phyloP scores from a whole-genome alignment of 768 basidiomycete genomes.

The Rhodotorula diobovata region DNA sequence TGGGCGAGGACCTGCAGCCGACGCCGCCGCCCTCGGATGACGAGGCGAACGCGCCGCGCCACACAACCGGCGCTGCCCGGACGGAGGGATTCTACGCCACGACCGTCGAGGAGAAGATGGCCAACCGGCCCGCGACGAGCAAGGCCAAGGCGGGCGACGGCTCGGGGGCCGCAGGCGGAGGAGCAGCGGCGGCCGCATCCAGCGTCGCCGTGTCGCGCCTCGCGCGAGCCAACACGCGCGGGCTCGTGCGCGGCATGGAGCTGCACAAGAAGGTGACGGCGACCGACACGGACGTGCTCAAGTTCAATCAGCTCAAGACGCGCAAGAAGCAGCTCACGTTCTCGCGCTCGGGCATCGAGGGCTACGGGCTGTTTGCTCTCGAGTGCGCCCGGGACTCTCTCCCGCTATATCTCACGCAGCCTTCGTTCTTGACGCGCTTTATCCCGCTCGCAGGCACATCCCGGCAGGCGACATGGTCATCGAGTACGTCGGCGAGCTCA shows the following conservation, averaged over 20 bases:
- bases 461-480: constrained; percentile 96
- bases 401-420: no score
- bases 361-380: constrained; percentile 98
- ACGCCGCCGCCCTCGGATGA: constrained; percentile 37
- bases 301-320: constrained; percentile 97
- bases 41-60: constrained; percentile 56
- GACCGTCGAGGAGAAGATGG: constrained; percentile 38
- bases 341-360: constrained; percentile 85
- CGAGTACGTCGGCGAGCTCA: constrained; percentile 97
- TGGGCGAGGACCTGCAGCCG: constrained; percentile 32
- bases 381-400: constrained; percentile 51
- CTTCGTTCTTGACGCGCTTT: neutral
- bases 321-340: constrained; percentile 94
- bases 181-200: constrained; percentile 61
- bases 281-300: constrained; percentile 66
- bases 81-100: constrained; percentile 96
- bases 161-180: constrained; percentile 56
- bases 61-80: constrained; percentile 78
- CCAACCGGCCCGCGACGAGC: constrained; percentile 60
- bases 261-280: constrained; percentile 68
- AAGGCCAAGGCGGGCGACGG: constrained; percentile 57
- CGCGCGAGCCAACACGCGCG: constrained; percentile 85
- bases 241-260: constrained; percentile 85
- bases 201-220: constrained; percentile 57
- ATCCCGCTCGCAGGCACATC: constrained; percentile 51